Base-by-base conservation (phyloP, 2,329 filamentous ascomycete genomes). In the Boeremia exigua region DNA sequence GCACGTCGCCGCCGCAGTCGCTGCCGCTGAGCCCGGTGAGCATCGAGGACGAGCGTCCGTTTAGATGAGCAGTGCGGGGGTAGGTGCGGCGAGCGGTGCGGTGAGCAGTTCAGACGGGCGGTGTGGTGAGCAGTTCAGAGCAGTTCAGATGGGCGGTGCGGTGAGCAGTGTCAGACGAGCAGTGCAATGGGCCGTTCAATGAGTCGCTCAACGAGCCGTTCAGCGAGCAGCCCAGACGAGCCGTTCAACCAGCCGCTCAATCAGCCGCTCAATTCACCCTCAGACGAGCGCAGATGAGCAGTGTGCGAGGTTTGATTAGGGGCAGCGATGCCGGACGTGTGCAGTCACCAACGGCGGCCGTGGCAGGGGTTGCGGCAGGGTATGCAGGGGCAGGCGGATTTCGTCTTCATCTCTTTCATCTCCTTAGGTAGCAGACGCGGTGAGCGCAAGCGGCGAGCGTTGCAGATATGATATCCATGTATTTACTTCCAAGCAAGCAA, bases 1-100 rank as follows among this genome's bases (percentile, higher is more conserved):
- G 97, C 72, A 78, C 97, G 54, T 78, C 80, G 34, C 77, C 78
- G 32, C 67, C 69, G 45, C 64, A 70, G 25, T 76, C 69, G 36
- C 74, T 76, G 63, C 73, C 75, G n/a, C 56, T 75, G 59, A 76
- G 74, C 50, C 72, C 75, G 32, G 70, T 70, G 43, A 74, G 72
- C 50, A 60, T 75, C 17, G 78, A 77, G 44, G 73, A 78, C 34
- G 67, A 49, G 59, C 59, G 48, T 67, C 60, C 69, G 34, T 74
- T 74, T 59, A 71, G 64, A 53, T 72, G 54, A 65, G 40, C 23
- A 27, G 42, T n/a, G 42, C 33, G 11, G 34, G 6, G 23, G 5
- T 46, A 49, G 23, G 6, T 10, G 36, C n/a, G n/a, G n/a, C n/a
- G n/a, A n/a, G n/a, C n/a, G n/a, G n/a, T n/a, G n/a, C n/a, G n/a